Evolutionary conservation across 1,284 basidiomycete genomes (phyloP).

Genomic region (Apiotrichum porosum): DNA sequence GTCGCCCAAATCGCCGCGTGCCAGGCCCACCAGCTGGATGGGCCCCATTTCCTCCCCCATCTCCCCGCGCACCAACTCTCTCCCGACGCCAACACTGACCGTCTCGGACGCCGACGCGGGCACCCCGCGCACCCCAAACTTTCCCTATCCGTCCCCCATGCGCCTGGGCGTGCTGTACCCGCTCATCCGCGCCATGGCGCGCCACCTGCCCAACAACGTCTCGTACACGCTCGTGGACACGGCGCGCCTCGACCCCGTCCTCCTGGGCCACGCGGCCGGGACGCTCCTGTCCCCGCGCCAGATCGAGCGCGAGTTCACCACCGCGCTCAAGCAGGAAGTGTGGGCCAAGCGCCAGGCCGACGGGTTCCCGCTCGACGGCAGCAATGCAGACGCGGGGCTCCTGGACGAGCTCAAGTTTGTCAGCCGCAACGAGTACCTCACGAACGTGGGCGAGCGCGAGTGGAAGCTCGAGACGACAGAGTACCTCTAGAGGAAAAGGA

Average conservation of each 20-base stretch:
- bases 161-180: neutral
- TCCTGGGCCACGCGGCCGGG: neutral
- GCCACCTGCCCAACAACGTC: neutral
- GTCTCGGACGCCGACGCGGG: slow-evolving; percentile 4
- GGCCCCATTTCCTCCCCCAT: neutral
- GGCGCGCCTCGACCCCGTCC: neutral
- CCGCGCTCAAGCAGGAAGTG: neutral
- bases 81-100: neutral
- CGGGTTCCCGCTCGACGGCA: too few species aligned
- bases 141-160: too few species aligned
- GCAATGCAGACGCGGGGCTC: too few species aligned
- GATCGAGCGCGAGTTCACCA: neutral
- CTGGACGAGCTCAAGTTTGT: too few species aligned
- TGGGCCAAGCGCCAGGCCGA: too few species aligned
- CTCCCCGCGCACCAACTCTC: neutral
- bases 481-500: too few species aligned
- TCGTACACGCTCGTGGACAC: neutral
- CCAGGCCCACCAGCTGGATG: too few species aligned
- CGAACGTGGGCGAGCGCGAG: too few species aligned
- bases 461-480: too few species aligned
- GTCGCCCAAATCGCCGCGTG: too few species aligned
- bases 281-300: slow-evolving; percentile 1
- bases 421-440: too few species aligned
- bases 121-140: neutral
- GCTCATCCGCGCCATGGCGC: slow-evolving; percentile 1